These are phyloP conservation scores for Albizia julibrissin DNA, from an alignment of 306 rosid genomes.

Conservation along the genomic window DNA sequence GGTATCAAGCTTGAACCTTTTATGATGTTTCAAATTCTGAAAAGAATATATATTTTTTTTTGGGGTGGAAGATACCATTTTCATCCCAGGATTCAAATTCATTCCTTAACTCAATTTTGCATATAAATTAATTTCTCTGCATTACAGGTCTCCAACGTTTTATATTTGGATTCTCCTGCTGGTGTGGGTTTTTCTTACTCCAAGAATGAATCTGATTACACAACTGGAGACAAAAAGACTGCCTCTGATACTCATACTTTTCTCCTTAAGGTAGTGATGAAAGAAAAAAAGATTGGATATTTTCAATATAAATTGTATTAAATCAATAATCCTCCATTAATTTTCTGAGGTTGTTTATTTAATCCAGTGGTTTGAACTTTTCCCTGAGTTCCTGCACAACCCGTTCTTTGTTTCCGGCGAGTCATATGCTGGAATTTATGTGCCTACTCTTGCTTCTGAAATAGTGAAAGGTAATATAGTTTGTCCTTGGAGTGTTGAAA, in stretches of 20 bases:
- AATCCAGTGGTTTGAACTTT: constrained; percentile 82
- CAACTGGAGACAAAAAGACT: constrained; percentile 78
- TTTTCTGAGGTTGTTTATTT: constrained; percentile 28
- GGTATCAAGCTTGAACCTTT: constrained; percentile 47
- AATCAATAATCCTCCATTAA: constrained; percentile 5
- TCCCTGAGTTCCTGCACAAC: constrained; percentile 72
- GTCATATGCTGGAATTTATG: constrained; percentile 93
- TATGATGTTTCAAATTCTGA: background rate
- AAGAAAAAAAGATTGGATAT: constrained; percentile 18
- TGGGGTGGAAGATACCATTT: background rate
- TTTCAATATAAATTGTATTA: background rate
- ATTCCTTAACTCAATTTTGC: background rate
- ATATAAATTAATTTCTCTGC: constrained; percentile 28
- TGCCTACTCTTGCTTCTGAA: constrained; percentile 84
- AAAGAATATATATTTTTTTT: background rate
- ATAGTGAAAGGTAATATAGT: constrained; percentile 64
- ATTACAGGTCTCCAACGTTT: constrained; percentile 76
- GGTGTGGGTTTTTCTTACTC: constrained; percentile 95
- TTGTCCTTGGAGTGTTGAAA: constrained; percentile 6
- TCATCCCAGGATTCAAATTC: background rate
- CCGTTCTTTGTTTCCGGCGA: constrained; percentile 82
- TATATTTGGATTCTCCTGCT: constrained; percentile 97
- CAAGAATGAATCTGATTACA: constrained; percentile 59
- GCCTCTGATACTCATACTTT: constrained; percentile 78
- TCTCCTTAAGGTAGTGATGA: constrained; percentile 73